phyloP scores from a whole-genome alignment of 441 rosid genomes.

The Raphanus hybrid region DNA sequence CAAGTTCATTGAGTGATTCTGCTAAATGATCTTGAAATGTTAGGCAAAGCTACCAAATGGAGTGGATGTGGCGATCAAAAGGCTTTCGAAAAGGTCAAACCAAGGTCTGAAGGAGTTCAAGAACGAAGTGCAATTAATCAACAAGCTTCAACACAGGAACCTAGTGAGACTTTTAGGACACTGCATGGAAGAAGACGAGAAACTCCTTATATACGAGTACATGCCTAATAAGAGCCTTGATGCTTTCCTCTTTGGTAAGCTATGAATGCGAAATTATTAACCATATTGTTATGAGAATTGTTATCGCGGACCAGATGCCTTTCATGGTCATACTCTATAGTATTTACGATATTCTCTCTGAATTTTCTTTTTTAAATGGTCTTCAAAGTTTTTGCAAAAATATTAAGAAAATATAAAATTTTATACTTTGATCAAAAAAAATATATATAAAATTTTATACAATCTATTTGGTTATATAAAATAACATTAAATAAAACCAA shows the following conservation, averaged over 20 bases:
- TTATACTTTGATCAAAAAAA: too few relatives aligned
- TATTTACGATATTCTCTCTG: too few relatives aligned
- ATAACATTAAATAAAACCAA: too few relatives aligned
- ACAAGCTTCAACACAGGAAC: background rate
- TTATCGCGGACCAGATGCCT: too few relatives aligned
- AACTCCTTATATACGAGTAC: slow-evolving; percentile 1
- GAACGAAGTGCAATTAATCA: background rate
- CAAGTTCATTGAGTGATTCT: background rate
- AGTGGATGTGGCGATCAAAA: background rate
- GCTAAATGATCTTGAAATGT: background rate
- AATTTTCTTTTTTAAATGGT: too few relatives aligned
- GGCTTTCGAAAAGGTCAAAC: background rate
- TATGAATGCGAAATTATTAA: background rate
- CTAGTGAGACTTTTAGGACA: background rate
- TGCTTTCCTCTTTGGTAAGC: background rate
- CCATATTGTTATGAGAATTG: too few relatives aligned
- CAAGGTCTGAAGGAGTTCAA: background rate
- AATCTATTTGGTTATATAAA: too few relatives aligned
- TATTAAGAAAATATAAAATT: too few relatives aligned
- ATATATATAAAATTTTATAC: too few relatives aligned
- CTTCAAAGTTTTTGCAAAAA: too few relatives aligned
- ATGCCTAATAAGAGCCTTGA: slow-evolving; percentile 5
- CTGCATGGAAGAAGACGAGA: background rate
- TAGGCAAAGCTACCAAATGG: background rate
- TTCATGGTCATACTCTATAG: too few relatives aligned